Evolutionary conservation across 2,329 filamentous ascomycete species (phyloP), one percentile per base, ranked within the genome.

Genomic region (Fusarium humuli): DNA sequence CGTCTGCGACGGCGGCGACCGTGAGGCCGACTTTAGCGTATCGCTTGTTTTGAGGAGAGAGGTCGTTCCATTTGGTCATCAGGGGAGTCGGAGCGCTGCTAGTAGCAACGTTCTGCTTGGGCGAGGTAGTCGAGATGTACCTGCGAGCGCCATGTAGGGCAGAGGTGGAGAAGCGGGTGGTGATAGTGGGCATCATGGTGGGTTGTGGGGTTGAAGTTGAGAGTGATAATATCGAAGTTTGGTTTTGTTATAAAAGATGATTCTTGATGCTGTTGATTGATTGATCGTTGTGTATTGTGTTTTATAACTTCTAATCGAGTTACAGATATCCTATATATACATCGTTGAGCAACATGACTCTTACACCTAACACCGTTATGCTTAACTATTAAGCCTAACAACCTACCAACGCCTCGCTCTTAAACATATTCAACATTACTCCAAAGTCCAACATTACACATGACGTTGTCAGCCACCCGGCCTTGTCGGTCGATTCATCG

Each of bases 401-500:
- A 63, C 62, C 46, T 45, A 37, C 32, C 44, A 54, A 52, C 65
- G 55, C 65, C 45, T 59, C 32, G 56, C 61, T 56, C 27, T 29
- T 29, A 48, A 64, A 63, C 61, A 54, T 50, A 42, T 25, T 23
- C 23, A 50, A 10, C 42, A 52, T 56, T 54, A 53, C 40, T 58
- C 23, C n/a, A 7, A 14, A 56, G 29, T 57, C 23, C 20, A 57
- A 11, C 54, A 54, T 67, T 34, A 57, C 48, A 46, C 40, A 54
- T 61, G 20, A 63, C 42, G 37, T 23, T 45, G 47, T 72, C 61
- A 72, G 40, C 52, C 61, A 37, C 58, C 50, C 16, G 75, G 78
- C 4, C 75, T 75, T 49, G 69, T 63, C 20, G 79, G 78, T 30
- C 84, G 81, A 61, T 83, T 85, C 22, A 88, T 84, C 13, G 85